Base-by-base conservation (phyloP, 225 moss, liverwort and hornwort species). In the Lunularia cruciata region DNA sequence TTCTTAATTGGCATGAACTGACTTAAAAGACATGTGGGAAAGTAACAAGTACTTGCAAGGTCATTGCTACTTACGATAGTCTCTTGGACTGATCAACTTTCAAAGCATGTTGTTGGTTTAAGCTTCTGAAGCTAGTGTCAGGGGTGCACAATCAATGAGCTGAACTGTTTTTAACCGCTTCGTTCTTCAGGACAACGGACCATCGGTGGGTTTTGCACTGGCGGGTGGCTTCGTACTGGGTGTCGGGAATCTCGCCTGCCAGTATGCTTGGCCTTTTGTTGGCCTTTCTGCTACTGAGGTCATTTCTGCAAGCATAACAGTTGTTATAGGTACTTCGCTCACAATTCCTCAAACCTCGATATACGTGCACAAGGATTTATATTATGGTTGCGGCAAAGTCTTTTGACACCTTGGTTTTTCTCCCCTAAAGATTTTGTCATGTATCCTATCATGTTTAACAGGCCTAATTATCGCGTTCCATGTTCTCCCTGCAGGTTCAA, bases 251-350 rank as follows among this genome's bases (percentile, higher is more conserved):
- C 76, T 92, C 68, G 68, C 87, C 47, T 84, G 82, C 56, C 92
- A 92, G 72, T 92, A 92, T 1, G 92, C 86, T 0, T 89, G 92
- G 92, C 92, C 92, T 0, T 92, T 88, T 8, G 92, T 92, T 23
- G 92, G 92, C 0, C 76, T 92, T 10, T 87, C 87, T 43, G 77
- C 83, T 71, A 86, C 87, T 13, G 86, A 88, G 61, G 89, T 92
- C 1, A 82, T 92, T 30, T 85, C 89, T 14, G 69, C 87, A 1
- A 87, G 92, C 76, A 88, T 96, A 3, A 85, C 96, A 1, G 92
- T 96, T 2, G 90, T 92, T 23, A 90, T 92, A 48, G 96, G 96
- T 87, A 81, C 53, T 53, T n/a, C n/a, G n/a, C n/a, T n/a, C n/a
- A n/a, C n/a, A n/a, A n/a, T n/a, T n/a, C n/a, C n/a, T n/a, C n/a